A percentile compares a stretch with the other conserved stretches of the same genome.
phyloP scores from a whole-genome alignment of 1,284 basidiomycete genomes.

The Cutaneotrichosporon sp. region DNA sequence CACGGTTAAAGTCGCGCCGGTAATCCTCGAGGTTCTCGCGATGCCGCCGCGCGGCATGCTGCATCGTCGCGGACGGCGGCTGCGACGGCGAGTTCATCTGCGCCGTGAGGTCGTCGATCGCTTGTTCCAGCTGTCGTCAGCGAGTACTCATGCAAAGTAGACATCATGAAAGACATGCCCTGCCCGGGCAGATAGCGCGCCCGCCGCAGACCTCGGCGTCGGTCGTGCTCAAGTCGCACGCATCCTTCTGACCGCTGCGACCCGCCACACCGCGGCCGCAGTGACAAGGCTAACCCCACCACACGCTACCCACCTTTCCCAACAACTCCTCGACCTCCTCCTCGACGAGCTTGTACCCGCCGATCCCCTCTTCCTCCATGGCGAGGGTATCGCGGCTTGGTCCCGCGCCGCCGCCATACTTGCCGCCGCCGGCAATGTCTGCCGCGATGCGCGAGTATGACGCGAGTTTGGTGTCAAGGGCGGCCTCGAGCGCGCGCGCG shows the following conservation, averaged over 20 bases:
- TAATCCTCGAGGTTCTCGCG: slow-evolving; percentile 85
- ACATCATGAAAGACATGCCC: too few species aligned
- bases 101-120: slow-evolving; percentile 65
- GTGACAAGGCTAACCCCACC: too few species aligned
- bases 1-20: slow-evolving; percentile 70
- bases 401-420: slow-evolving; percentile 8
- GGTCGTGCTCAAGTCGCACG: too few species aligned
- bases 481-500: slow-evolving; percentile 81
- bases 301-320: slow-evolving; percentile 69
- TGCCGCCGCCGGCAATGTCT: slow-evolving; percentile 54
- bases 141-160: neutral
- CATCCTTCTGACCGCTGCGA: too few species aligned
- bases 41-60: slow-evolving; percentile 83
- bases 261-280: too few species aligned
- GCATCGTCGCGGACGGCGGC: slow-evolving; percentile 74
- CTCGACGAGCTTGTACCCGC: slow-evolving; percentile 64
- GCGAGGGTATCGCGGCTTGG: slow-evolving; percentile 34
- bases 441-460: slow-evolving; percentile 80
- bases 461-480: slow-evolving; percentile 84
- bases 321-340: slow-evolving; percentile 77
- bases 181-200: too few species aligned
- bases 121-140: slow-evolving; percentile 65
- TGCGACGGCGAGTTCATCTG: slow-evolving; percentile 67
- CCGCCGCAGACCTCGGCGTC: too few species aligned
- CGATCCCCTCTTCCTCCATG: slow-evolving; percentile 60